Base-by-base conservation (phyloP, 805 yeast species). In the Ogataea trehaloabstinens region DNA sequence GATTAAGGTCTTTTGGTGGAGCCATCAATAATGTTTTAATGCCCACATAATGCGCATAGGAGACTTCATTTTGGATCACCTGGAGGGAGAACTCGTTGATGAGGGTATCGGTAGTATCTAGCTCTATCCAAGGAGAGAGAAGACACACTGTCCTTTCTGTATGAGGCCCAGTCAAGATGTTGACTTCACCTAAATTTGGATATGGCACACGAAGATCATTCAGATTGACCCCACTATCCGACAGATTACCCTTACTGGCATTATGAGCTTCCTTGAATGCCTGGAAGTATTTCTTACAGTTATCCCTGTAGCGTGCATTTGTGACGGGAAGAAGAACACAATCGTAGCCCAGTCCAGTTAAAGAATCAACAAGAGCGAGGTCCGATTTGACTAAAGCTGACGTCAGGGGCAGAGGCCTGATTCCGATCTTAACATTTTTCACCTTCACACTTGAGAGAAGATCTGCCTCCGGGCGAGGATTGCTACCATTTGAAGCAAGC, bases 71-170 rank as follows among this genome's bases (percentile, higher is more conserved):
- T 19, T 58, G 42, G n/a, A 82, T 53, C 1, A 80, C 83, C 48
- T 80, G 80, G 24, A 62, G 60, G 5, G 83, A 76, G 35, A 80
- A 64, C 44, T 70, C 74, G 21, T 81, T 73, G 3, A 76, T 64
- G 5, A 67, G 44, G 0, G 61, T 55, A 53, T 79, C 76, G 7
- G 63, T 60, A 21, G 80, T 71, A 46, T 81, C 87, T 28, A 81
- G 58, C 50, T 81, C 87, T n/a, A 80, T 64, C 87, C 88, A 82
- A 2, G 84, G 76, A 0, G 87, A 73, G 2, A 81, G 56, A 21
- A 81, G 50, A 0, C 85, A 87, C 18, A 82, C 70, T 6, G 76
- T 58, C 45, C 60, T 57, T 2, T 51, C 37, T 2, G 68, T 55
- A 49, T 74, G 74, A 0, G 55, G 45, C 1, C 76, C 78, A 0